Conservation (phyloP, 176 grass and related monocot species). For the Phyllostachys edulis region DNA sequence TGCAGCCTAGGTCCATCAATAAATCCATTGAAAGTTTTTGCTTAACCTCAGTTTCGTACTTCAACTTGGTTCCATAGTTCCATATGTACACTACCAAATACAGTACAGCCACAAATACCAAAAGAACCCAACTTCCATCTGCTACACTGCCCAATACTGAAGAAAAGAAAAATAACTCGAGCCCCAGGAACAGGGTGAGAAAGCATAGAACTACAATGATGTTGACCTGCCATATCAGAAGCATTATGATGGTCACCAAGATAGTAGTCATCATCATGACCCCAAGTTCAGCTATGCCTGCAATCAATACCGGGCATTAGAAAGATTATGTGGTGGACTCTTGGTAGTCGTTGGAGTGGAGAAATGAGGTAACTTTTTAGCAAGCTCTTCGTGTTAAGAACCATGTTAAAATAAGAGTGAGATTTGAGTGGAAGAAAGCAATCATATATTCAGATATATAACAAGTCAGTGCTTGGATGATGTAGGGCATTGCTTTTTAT, state of each 20-base stretch:
- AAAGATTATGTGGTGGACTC: constrained; percentile 18
- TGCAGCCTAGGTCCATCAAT: constrained; percentile 75
- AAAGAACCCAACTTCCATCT: constrained; percentile 94
- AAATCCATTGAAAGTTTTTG: constrained; percentile 93
- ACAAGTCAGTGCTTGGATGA: not conserved
- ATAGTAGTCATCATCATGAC: constrained; percentile 98
- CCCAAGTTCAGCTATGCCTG: constrained; percentile 94
- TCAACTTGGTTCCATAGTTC: constrained; percentile 96
- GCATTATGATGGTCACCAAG: constrained; percentile 96
- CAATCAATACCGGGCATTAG: constrained; percentile 30
- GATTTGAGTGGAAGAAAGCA: constrained; percentile 23
- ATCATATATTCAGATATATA: not conserved
- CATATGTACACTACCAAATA: constrained; percentile 92
- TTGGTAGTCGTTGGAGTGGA: not conserved
- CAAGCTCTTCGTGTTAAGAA: not conserved
- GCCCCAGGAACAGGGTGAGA: constrained; percentile 66
- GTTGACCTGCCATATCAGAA: constrained; percentile 98
- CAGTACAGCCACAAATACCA: constrained; percentile 76
- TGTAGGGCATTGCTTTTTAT: not conserved
- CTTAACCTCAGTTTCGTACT: constrained; percentile 97
- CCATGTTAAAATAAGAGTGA: not conserved
- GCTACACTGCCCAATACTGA: constrained; percentile 76
- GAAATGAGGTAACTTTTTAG: constrained; percentile 6
- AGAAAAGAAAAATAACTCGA: constrained; percentile 94
- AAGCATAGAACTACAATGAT: constrained; percentile 85